phyloP scores from a whole-genome alignment of 495 filamentous ascomycete genomes.

The Hyaloscypha finlandica region DNA sequence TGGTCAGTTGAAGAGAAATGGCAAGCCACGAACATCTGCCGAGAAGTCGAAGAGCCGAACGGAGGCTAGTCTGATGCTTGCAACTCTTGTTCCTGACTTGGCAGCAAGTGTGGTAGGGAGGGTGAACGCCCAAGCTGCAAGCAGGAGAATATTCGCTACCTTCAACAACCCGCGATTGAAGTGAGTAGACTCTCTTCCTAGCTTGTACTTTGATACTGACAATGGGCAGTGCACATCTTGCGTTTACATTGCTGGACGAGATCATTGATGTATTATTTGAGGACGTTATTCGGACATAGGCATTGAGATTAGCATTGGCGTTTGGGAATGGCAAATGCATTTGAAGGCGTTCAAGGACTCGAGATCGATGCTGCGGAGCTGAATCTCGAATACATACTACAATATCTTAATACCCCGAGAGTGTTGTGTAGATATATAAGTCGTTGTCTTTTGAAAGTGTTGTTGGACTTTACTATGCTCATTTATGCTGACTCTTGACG shows the following conservation, averaged over 20 bases:
- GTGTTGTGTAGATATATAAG: slow-evolving; percentile 1
- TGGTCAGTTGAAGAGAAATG: slow-evolving; percentile 51
- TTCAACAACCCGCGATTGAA: slow-evolving; percentile 78
- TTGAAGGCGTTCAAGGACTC: slow-evolving; percentile 13
- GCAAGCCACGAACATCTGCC: slow-evolving; percentile 57
- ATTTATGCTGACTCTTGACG: background rate
- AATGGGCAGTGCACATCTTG: slow-evolving; percentile 64
- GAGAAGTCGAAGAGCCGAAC: slow-evolving; percentile 70
- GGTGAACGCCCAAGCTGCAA: slow-evolving; percentile 81
- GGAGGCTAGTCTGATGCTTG: slow-evolving; percentile 79
- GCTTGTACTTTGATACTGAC: background rate
- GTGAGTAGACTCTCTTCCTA: slow-evolving; percentile 42
- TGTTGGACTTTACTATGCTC: background rate
- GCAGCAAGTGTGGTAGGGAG: slow-evolving; percentile 84
- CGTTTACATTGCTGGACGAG: slow-evolving; percentile 80
- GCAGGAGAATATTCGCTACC: slow-evolving; percentile 75
- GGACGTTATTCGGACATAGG: slow-evolving; percentile 29
- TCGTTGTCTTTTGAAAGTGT: too few species aligned
- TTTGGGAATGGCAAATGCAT: slow-evolving; percentile 23
- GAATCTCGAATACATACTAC: background rate
- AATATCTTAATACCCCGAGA: background rate
- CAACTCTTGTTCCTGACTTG: slow-evolving; percentile 77
- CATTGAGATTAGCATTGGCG: slow-evolving; percentile 32
- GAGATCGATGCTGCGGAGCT: background rate
- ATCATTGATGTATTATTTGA: slow-evolving; percentile 73